Percentiles rank a stretch among this genome's conserved stretches.
These are phyloP conservation scores for Coriaria nepalensis DNA, from an alignment of 306 rosid genomes.

Conservation along the genomic window DNA sequence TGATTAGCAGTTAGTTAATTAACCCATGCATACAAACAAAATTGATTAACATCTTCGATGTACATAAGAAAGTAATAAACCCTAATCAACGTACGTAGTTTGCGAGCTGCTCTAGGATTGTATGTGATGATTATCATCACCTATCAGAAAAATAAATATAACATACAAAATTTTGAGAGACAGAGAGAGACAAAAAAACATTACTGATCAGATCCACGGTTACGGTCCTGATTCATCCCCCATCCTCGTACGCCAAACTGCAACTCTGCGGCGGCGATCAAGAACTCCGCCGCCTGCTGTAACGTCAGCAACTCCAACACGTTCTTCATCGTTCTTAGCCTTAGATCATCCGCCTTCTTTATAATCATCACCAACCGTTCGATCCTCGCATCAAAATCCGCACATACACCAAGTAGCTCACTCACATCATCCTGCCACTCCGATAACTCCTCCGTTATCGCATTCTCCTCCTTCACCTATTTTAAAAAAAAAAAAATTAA, in stretches of 20 bases:
- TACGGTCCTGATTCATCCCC: conserved; percentile 60
- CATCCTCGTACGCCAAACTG: conserved; percentile 52
- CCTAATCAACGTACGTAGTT: too few species aligned
- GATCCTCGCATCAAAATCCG: conserved; percentile 27
- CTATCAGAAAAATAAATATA: background rate
- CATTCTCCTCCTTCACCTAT: conserved; percentile 76
- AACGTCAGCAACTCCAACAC: conserved; percentile 51
- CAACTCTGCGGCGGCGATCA: conserved; percentile 59
- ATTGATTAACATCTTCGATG: too few species aligned
- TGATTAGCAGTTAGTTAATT: too few species aligned
- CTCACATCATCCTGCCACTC: conserved; percentile 73
- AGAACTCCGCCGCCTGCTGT: conserved; percentile 64
- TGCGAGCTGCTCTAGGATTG: too few species aligned
- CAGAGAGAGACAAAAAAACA: background rate
- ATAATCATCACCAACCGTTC: conserved; percentile 27
- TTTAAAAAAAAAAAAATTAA: background rate
- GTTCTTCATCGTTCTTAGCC: conserved; percentile 43
- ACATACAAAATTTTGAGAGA: background rate
- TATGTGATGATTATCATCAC: background rate
- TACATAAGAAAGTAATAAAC: too few species aligned
- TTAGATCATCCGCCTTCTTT: conserved; percentile 62
- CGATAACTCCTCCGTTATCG: conserved; percentile 56
- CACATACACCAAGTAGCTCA: conserved; percentile 27
- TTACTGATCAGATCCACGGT: conserved; percentile 1
- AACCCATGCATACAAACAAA: too few species aligned